Conservation (phyloP, 2,329 filamentous ascomycete genomes). For the Calonectria honghensis region DNA sequence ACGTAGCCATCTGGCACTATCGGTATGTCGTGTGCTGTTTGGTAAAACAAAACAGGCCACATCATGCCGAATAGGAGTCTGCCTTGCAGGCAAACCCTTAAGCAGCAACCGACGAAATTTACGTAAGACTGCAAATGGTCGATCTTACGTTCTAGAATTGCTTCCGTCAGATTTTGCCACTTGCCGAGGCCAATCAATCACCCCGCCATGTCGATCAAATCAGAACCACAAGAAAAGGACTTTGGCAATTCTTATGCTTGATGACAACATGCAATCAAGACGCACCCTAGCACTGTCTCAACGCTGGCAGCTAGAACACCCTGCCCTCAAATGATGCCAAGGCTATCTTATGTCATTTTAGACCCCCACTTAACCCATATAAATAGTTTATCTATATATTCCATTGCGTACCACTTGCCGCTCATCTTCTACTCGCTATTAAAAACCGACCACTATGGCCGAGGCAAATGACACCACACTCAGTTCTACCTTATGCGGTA, state of each 20-base stretch:
- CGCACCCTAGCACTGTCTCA: not conserved
- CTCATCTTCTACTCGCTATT: no score
- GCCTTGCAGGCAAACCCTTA: not conserved
- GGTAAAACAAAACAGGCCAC: not conserved
- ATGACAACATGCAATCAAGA: no score
- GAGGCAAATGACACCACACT: no score
- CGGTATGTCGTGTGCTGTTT: not conserved
- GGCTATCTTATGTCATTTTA: not conserved
- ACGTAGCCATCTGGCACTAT: not conserved
- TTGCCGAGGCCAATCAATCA: not conserved
- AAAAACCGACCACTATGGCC: no score
- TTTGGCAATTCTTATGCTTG: not conserved
- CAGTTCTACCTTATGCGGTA: no score
- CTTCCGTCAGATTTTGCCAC: conserved; percentile 16
- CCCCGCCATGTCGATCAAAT: not conserved
- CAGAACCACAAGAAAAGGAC: not conserved
- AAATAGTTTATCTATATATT: no score
- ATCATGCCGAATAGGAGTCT: not conserved
- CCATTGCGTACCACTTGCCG: no score
- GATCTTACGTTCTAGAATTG: not conserved
- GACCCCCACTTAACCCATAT: no score
- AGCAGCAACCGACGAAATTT: no score
- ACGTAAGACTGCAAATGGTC: not conserved
- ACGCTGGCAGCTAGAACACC: not conserved
- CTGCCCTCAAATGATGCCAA: not conserved